Evolutionary conservation across 305 asterid species (phyloP), one percentile per base, ranked within the genome.

Genomic region (Nicotiana rustica): DNA sequence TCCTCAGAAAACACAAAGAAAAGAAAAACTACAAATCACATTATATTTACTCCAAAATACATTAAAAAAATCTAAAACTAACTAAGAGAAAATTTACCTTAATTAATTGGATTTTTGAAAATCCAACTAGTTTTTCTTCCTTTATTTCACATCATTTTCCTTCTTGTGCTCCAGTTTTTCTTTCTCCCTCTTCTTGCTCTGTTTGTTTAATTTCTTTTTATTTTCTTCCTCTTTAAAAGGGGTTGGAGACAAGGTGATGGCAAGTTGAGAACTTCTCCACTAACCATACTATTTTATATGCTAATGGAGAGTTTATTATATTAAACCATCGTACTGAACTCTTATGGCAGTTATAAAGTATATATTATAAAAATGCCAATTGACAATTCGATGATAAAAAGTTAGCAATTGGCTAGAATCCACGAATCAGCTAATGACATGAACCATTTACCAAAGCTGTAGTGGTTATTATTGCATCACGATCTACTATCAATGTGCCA

Each of bases 381-480:
- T 12, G 49, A 73, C 62, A 21, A 49, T 21, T 73, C 61, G 21
- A 73, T 6, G 62, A 47, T 17, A 52, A 5, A 47, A 49, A 73
- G 41, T 73, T 73, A 47, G 62, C 62, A 73, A 73, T 73, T 73
- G 79, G 62, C 12, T 73, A 73, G 21, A 73, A 73, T 73, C 79
- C 62, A 71, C 78, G 13, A 71, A 71, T 71, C 18, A 47, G 38
- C 31, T 21, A 44, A 47, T 19, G 78, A 10, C 38, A 71, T 71
- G 61, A 44, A 71, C 61, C 61, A 71, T 47, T 18, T 47, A 21
- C 38, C 19, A 44, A 44, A 21, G 61, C 49, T 10, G 78, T 47
- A 71, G 61, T 47, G 78, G 61, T 71, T 71, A 47, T 71, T 44
- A 47, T 47, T 71, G 61, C 61, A 71, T 71, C 78, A 71, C 61